Conservation (phyloP, 2,329 filamentous ascomycete species). For the Fusarium equiseti region DNA sequence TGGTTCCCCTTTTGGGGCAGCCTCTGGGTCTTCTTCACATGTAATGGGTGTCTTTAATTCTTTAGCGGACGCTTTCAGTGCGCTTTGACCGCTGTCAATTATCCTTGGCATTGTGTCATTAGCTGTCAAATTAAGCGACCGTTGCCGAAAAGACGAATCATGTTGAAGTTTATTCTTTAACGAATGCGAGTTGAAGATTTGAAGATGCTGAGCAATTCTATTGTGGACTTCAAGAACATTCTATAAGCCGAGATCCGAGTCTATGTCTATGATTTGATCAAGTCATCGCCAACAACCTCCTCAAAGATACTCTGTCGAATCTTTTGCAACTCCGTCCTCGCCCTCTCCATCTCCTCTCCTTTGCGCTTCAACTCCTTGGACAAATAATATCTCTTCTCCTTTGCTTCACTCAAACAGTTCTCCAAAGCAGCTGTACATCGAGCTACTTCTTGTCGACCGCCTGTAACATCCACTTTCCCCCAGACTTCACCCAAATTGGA, state of each 20-base stretch:
- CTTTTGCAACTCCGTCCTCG: conserved; percentile 57
- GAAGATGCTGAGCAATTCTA: conserved; percentile 11
- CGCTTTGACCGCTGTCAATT: conserved; percentile 5
- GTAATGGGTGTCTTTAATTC: neutral
- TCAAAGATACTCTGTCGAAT: conserved; percentile 56
- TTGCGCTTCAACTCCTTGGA: conserved; percentile 49
- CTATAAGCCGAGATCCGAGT: conserved; percentile 3
- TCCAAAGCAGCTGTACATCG: conserved; percentile 51
- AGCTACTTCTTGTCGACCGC: conserved; percentile 54
- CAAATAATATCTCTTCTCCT: conserved; percentile 47
- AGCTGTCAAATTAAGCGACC: conserved; percentile 26
- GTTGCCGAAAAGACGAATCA: conserved; percentile 29
- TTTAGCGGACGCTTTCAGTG: neutral
- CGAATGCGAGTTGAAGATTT: neutral
- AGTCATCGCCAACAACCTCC: conserved; percentile 25
- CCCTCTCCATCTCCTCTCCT: conserved; percentile 50
- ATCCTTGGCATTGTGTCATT: conserved; percentile 19
- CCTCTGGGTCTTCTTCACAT: neutral
- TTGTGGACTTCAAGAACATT: neutral
- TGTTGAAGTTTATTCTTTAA: neutral
- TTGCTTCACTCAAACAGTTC: conserved; percentile 50
- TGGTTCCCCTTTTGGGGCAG: conserved; percentile 31
- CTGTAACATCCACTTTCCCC: conserved; percentile 65
- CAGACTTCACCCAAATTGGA: conserved; percentile 59
- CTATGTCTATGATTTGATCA: conserved; percentile 11